Evolutionary conservation across 1,284 basidiomycete genomes (phyloP).

Genomic region (Cronartium quercuum): DNA sequence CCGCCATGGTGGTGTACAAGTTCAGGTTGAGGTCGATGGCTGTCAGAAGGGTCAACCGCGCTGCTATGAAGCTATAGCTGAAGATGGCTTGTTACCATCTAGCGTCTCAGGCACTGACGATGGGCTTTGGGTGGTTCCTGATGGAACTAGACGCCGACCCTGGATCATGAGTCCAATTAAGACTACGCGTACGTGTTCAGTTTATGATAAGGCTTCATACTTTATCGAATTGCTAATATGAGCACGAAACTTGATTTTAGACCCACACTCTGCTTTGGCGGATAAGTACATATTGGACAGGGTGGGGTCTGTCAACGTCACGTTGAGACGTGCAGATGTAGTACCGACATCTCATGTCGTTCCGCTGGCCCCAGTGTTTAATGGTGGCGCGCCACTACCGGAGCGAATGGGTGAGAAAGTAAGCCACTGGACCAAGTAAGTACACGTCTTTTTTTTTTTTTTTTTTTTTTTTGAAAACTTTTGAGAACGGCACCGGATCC

Average conservation of each 20-base stretch:
- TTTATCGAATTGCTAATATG: not conserved
- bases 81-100: conserved; percentile 10
- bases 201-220: not conserved
- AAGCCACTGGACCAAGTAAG: conserved; percentile 36
- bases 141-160: conserved; percentile 36
- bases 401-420: conserved; percentile 27
- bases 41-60: conserved; percentile 37
- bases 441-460: not conserved
- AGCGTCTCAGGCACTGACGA: conserved; percentile 24
- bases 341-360: conserved; percentile 34
- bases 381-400: conserved; percentile 30
- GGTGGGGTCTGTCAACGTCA: conserved; percentile 29
- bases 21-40: conserved; percentile 36
- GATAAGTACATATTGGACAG: conserved; percentile 33
- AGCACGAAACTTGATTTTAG: not conserved
- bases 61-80: conserved; percentile 17
- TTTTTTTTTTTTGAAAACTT: no score
- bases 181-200: conserved; percentile 17
- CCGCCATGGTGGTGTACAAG: conserved; percentile 12
- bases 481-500: no score
- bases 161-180: conserved; percentile 38
- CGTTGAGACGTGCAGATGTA: conserved; percentile 21
- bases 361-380: conserved; percentile 22
- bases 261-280: conserved; percentile 36
- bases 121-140: conserved; percentile 35